Evolutionary conservation across 2,329 filamentous ascomycete species (phyloP), one percentile per base, ranked within the genome.

Genomic region (Aureobasidium sp.): DNA sequence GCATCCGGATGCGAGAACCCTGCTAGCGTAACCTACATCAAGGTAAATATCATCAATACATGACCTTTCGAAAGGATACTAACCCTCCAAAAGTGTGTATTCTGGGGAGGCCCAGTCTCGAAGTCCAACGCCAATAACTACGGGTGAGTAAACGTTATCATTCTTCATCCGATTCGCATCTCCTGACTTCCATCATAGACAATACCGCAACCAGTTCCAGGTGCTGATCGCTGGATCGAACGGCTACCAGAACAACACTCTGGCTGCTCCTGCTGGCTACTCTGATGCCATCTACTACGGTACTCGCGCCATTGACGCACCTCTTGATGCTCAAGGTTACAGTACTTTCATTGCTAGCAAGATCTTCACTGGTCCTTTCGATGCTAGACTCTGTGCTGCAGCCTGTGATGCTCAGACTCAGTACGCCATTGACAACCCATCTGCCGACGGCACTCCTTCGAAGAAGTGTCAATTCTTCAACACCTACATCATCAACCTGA

Each of bases 181-280:
- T n/a, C 13, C 45, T 48, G 16, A 48, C 45, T 34, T 11, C 5
- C 34, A 3, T 8, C 7, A 32, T 13, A 37, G 48, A 52, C 68
- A 75, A 63, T 70, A 62, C 52, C 69, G 72, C 10, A 65, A 62
- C 34, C 48, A 67, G 15, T 71, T 78, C 71, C 66, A 71, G 15
- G 72, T 78, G 37, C 71, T 74, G 36, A 61, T 64, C 29, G 62
- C 41, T 7, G 41, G 41, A 5, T 44, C 41, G 15, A 44, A 44
- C 8, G 41, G 41, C 6, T 44, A 44, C 62, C 30, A 54, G 1
- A 34, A 7, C 49, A 54, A 54, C 27, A 57, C 34, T 3, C 25
- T 61, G n/a, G 53, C 50, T 5, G 61, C 64, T 2, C 59, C 62
- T 4, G 15, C 59, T 44, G 66, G 66, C 36, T 67, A 60, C 60